These are phyloP conservation scores for Jamesozyma jinghongensis DNA, from an alignment of 805 yeast genomes.

Conservation along the genomic window DNA sequence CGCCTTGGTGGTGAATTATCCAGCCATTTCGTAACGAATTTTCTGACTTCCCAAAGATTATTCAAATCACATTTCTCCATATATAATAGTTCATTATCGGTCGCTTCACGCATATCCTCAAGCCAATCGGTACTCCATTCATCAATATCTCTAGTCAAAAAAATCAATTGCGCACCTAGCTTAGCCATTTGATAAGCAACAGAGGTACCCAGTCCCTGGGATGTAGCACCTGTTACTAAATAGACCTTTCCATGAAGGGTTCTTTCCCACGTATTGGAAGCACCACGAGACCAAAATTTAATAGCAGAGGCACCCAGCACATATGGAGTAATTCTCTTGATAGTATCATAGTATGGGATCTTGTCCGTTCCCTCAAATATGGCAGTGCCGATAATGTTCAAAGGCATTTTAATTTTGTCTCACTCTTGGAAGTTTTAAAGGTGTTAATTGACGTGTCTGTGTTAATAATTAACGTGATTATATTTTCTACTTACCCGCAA, in stretches of 20 bases:
- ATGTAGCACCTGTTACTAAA: constrained; percentile 84
- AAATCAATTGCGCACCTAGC: constrained; percentile 78
- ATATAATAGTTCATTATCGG: constrained; percentile 67
- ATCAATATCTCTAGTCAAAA: constrained; percentile 59
- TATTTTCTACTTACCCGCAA: neutral
- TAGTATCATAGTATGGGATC: constrained; percentile 63
- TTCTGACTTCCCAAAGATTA: constrained; percentile 65
- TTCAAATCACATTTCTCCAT: constrained; percentile 85
- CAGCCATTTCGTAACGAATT: constrained; percentile 90
- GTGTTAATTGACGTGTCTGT: too few species aligned
- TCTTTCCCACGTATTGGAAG: constrained; percentile 82
- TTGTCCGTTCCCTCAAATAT: constrained; percentile 62
- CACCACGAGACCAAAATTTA: constrained; percentile 73
- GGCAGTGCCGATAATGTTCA: constrained; percentile 66
- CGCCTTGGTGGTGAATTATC: constrained; percentile 87
- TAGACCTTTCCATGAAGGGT: constrained; percentile 85
- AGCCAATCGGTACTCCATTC: constrained; percentile 75
- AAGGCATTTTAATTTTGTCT: constrained; percentile 52
- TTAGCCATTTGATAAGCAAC: constrained; percentile 65
- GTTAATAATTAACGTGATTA: too few species aligned
- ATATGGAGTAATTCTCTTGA: constrained; percentile 52
- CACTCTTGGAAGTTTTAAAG: neutral
- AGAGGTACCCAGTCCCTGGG: constrained; percentile 73
- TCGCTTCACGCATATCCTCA: constrained; percentile 61
- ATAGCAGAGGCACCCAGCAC: constrained; percentile 37